Conservation (phyloP, 768 basidiomycete species). For the Rhizopogon rudus region DNA sequence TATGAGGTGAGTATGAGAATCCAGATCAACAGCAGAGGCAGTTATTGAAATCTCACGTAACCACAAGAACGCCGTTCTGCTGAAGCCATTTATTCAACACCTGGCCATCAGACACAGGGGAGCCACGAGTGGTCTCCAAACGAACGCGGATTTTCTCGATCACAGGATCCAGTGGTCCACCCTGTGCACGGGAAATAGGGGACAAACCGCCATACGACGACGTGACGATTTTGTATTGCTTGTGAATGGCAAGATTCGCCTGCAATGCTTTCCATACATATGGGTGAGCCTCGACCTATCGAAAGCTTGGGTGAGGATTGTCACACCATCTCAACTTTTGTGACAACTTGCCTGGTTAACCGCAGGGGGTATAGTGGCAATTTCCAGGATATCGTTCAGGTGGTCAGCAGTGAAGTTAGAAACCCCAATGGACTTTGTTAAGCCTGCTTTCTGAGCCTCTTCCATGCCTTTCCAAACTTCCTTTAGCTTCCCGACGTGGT, state of each 20-base stretch:
- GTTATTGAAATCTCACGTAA: constrained; percentile 20
- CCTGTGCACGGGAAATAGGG: constrained; percentile 30
- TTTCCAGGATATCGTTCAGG: constrained; percentile 38
- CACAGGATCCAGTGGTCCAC: constrained; percentile 36
- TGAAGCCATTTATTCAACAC: constrained; percentile 26
- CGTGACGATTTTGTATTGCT: constrained; percentile 33
- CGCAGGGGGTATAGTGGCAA: constrained; percentile 40
- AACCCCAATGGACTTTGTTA: constrained; percentile 43
- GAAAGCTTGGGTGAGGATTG: neutral
- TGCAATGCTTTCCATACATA: constrained; percentile 41
- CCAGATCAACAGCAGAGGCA: neutral
- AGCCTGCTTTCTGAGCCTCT: constrained; percentile 39
- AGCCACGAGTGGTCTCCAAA: constrained; percentile 18
- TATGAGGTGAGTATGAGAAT: constrained; percentile 6
- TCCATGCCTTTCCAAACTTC: constrained; percentile 62
- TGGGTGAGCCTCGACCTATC: constrained; percentile 49
- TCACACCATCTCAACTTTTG: neutral
- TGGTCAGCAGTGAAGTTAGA: constrained; percentile 47
- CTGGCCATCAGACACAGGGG: constrained; percentile 22
- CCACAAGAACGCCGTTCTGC: constrained; percentile 25
- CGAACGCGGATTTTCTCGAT: constrained; percentile 29
- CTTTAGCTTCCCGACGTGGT: constrained; percentile 37
- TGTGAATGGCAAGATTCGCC: constrained; percentile 28
- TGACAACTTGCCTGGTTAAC: constrained; percentile 44
- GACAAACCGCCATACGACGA: constrained; percentile 37